A percentile compares a stretch with the other conserved stretches of the same genome.
Conservation (phyloP, 768 basidiomycete species). For the Hirschioporus abietinus region DNA sequence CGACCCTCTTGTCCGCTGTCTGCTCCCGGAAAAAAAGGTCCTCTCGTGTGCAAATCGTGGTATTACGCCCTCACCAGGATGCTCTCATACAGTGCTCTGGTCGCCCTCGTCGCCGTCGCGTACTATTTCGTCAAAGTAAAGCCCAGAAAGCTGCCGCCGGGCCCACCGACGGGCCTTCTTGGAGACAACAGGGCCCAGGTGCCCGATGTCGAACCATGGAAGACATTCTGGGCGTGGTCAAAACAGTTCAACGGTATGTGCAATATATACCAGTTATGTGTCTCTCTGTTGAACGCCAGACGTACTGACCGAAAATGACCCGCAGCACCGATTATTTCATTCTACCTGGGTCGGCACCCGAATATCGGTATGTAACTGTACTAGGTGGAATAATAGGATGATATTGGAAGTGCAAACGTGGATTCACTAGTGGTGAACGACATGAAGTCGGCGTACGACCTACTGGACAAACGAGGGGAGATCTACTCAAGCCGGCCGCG, state of each 20-base stretch:
- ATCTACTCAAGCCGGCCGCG: constrained; percentile 44
- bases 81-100: not conserved
- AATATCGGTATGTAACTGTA: constrained; percentile 31
- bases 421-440: constrained; percentile 34
- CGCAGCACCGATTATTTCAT: constrained; percentile 36
- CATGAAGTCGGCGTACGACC: constrained; percentile 40
- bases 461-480: constrained; percentile 41
- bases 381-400: not conserved
- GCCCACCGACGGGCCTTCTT: constrained; percentile 37
- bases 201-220: constrained; percentile 41
- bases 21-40: not conserved
- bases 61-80: too few relatives aligned
- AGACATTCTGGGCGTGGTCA: constrained; percentile 43
- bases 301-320: not conserved
- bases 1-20: not conserved
- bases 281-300: not conserved
- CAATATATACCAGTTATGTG: constrained; percentile 4
- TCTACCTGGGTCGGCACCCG: constrained; percentile 37
- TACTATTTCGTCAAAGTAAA: not conserved
- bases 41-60: too few relatives aligned
- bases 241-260: constrained; percentile 34
- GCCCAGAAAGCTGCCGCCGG: constrained; percentile 34
- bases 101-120: not conserved
- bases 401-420: not conserved
- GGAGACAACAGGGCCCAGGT: constrained; percentile 43